Evolutionary conservation across 768 basidiomycete genomes (phyloP).

Genomic region (Lactarius hengduanensis): DNA sequence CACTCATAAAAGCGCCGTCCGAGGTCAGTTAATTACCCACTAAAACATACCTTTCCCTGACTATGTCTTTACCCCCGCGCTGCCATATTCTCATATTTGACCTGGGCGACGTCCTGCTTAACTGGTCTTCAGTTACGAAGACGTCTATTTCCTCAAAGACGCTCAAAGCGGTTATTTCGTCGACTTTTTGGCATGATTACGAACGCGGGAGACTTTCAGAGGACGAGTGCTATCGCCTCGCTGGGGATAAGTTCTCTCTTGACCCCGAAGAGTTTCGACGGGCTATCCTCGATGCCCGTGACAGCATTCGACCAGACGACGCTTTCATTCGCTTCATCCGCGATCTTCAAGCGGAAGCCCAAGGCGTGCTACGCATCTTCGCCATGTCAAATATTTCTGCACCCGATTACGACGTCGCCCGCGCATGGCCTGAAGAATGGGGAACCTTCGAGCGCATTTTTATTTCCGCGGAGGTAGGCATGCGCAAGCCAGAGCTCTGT

Average conservation of each 20-base stretch:
- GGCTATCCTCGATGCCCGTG: slow-evolving; percentile 49
- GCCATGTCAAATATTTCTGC: slow-evolving; percentile 62
- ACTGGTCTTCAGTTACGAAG: slow-evolving; percentile 48
- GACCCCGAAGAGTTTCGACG: slow-evolving; percentile 41
- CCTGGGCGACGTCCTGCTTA: slow-evolving; percentile 52
- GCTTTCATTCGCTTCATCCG: slow-evolving; percentile 47
- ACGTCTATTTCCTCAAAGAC: slow-evolving; percentile 43
- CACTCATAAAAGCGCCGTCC: slow-evolving; percentile 5
- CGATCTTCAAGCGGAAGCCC: slow-evolving; percentile 43
- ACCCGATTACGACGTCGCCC: slow-evolving; percentile 49
- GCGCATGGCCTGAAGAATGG: slow-evolving; percentile 48
- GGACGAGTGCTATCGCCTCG: slow-evolving; percentile 43
- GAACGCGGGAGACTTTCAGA: slow-evolving; percentile 47
- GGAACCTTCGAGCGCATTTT: slow-evolving; percentile 49
- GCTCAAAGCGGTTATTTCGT: slow-evolving; percentile 44
- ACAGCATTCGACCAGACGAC: slow-evolving; percentile 46
- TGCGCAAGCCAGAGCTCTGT: slow-evolving; percentile 56
- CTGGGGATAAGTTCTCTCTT: slow-evolving; percentile 42
- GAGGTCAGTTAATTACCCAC: background rate
- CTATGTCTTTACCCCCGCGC: slow-evolving; percentile 17
- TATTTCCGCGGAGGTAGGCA: slow-evolving; percentile 50
- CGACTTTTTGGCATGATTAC: slow-evolving; percentile 51
- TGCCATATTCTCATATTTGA: slow-evolving; percentile 46
- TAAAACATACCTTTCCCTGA: background rate
- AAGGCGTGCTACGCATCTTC: slow-evolving; percentile 42